Evolutionary conservation across 2,329 filamentous ascomycete species (phyloP), one percentile per base, ranked within the genome.

Genomic region (Botrytis hyacinthi): DNA sequence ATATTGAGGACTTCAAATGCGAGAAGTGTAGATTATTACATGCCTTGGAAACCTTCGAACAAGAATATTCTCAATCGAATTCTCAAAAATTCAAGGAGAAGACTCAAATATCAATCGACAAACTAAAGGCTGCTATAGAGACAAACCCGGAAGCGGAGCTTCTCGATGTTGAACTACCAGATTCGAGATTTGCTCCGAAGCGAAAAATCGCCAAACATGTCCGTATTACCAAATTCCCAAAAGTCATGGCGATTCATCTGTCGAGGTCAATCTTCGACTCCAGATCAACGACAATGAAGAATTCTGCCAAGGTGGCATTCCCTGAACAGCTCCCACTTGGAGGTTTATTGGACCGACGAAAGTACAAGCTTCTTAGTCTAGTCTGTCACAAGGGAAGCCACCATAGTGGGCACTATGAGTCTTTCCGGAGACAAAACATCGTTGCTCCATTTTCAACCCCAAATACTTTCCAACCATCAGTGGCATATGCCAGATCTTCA

Each of bases 341-440:
- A 1, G 90, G 94, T 0, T 84, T 98, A 37, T 83, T 96, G 61
- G 88, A 92, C 73, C 90, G 92, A 79, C 92, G 90, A 76, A 92
- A 89, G 80, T 99, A 98, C 83, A 93, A 91, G 78, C 86, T 99
- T 8, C 87, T 97, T 0, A 94, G 92, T 20, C 89, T 97, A 51
- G 94, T 99, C 51, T 97, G 93, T 35, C 96, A 99, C 81, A 97
- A 97, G 80, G 96, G 96, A 54, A 97, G 93, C 75, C 96, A 99
- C 81, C 92, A 97, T 80, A 97, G 94, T 79, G 96, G 96, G 0
- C 96, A 99, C 81, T 99, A 99, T 83, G 96, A 99, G 82, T 95
- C 94, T 0, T 98, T 98, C 82, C 89, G 96, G 48, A 89, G 96
- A 54, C 96, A 98, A 82, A 92, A 93, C 74, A 84, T 93, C 14